Conservation (phyloP, 495 filamentous ascomycete species). For the Talaromyces thailandensis region DNA sequence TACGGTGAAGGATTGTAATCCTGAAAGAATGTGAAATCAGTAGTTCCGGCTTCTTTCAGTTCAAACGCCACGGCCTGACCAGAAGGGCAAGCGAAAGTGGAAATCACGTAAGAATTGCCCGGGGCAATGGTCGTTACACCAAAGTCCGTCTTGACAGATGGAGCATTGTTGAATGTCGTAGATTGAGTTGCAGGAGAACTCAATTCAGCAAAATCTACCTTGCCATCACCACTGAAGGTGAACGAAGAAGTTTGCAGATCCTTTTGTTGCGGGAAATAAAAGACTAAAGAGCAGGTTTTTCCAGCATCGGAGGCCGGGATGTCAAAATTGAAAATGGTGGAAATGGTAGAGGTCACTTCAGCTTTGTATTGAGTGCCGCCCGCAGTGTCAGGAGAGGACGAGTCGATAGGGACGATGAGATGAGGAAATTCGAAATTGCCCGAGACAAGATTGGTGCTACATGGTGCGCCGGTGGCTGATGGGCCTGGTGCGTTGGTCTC, state of each 20-base stretch:
- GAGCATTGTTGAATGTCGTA: conserved; percentile 44
- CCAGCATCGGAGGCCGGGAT: conserved; percentile 42
- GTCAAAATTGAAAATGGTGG: conserved; percentile 63
- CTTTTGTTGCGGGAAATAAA: conserved; percentile 50
- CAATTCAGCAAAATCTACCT: conserved; percentile 43
- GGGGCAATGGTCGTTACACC: conserved; percentile 39
- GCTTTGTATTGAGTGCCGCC: conserved; percentile 47
- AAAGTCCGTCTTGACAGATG: conserved; percentile 35
- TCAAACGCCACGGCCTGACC: conserved; percentile 41
- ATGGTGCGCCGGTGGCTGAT: conserved; percentile 12
- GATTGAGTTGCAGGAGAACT: conserved; percentile 20
- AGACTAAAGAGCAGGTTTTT: conserved; percentile 56
- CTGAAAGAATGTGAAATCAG: conserved; percentile 55
- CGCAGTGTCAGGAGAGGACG: conserved; percentile 39
- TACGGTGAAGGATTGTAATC: conserved; percentile 50
- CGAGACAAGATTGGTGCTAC: conserved; percentile 38
- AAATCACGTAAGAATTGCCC: conserved; percentile 47
- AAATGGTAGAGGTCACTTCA: conserved; percentile 43
- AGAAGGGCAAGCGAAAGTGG: conserved; percentile 46
- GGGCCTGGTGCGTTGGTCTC: conserved; percentile 8
- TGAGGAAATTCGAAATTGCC: conserved; percentile 53
- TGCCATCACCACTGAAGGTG: conserved; percentile 49
- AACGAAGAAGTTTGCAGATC: conserved; percentile 47
- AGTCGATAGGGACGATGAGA: conserved; percentile 58
- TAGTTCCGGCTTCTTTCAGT: conserved; percentile 41